Percentiles rank a stretch among this genome's conserved stretches.
Conservation (phyloP, 768 basidiomycete species). For the Mycena rebaudengoi region DNA sequence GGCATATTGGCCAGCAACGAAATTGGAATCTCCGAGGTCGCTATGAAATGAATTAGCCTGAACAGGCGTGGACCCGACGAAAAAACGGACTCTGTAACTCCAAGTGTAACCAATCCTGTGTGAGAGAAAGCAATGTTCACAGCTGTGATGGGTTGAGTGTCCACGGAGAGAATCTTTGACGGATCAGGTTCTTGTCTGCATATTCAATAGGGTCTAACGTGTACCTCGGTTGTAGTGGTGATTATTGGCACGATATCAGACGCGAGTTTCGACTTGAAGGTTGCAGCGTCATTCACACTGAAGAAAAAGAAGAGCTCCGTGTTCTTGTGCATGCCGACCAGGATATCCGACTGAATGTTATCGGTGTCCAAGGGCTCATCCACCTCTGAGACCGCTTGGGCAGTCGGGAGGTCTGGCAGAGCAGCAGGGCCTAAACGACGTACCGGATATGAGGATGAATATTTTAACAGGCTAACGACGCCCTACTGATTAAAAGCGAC, state of each 20-base stretch:
- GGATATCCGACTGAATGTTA: slow-evolving; percentile 14
- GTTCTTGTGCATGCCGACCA: slow-evolving; percentile 22
- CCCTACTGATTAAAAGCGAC: slow-evolving; percentile 5
- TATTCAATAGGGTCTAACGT: too few species aligned
- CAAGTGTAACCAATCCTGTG: background rate
- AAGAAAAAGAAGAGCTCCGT: slow-evolving; percentile 24
- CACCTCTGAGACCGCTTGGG: slow-evolving; percentile 1
- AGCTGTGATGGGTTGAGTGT: background rate
- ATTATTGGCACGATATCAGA: background rate
- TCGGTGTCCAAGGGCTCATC: slow-evolving; percentile 5
- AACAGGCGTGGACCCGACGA: too few species aligned
- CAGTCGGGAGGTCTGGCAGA: slow-evolving; percentile 14
- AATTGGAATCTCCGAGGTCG: background rate
- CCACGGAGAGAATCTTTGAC: background rate
- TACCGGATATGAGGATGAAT: too few species aligned
- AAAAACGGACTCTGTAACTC: background rate
- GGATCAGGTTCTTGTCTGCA: too few species aligned
- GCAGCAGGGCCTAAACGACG: background rate
- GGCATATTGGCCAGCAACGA: background rate
- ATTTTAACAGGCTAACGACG: too few species aligned
- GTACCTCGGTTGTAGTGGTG: background rate
- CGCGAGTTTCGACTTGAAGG: background rate
- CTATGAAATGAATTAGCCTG: background rate
- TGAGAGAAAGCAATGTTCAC: slow-evolving; percentile 7
- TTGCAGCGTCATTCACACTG: background rate